Base-by-base conservation (phyloP, 2,329 filamentous ascomycete genomes). In the Fusarium temperatum region DNA sequence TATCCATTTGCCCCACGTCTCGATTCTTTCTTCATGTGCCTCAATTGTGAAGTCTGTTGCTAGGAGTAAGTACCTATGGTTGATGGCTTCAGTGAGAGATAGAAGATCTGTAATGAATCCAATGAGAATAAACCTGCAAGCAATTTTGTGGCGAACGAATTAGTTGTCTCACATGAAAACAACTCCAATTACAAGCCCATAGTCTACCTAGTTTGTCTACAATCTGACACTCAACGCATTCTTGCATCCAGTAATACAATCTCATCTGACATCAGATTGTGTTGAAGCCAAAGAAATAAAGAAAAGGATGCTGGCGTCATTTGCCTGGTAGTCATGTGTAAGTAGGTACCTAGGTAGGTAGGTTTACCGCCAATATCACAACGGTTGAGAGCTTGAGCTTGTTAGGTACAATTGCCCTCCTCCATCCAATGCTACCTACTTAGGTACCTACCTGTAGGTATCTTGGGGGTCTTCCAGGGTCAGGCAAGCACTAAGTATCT, bases 301-400 rank as follows among this genome's bases (percentile, higher is more conserved):
- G 28, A 28, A 48, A 55, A 30, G 57, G 42, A 36, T 48, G 36
- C 59, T 66, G 64, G 54, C 54, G 69, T 65, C 57, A 66, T 60
- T 66, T 56, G 44, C 50, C 28, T 69, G 24, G 24, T 24, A 24
- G 32, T 38, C 26, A 22, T 36, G 22, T 67, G 48, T 22, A 22
- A 22, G 36, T 38, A 38, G 6, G 26, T 26, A 4, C 24, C 24
- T 24, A 26, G 26, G 26, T 26, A 26, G 18, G 22, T n/a, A n/a
- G 65, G 45, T 67, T 51, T 32, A 55, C 24, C n/a, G 42, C 30
- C 32, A 15, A 26, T 17, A 51, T 22, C 20, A 53, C 35, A 61
- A 68, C 65, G 54, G 65, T 41, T 67, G 44, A 63, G 44, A 63
- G 47, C 63, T 64, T 38, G 51, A 54, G 28, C n/a, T 38, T 36